Conservation (phyloP, 441 rosid species). For the Pelargonium citronellum region DNA sequence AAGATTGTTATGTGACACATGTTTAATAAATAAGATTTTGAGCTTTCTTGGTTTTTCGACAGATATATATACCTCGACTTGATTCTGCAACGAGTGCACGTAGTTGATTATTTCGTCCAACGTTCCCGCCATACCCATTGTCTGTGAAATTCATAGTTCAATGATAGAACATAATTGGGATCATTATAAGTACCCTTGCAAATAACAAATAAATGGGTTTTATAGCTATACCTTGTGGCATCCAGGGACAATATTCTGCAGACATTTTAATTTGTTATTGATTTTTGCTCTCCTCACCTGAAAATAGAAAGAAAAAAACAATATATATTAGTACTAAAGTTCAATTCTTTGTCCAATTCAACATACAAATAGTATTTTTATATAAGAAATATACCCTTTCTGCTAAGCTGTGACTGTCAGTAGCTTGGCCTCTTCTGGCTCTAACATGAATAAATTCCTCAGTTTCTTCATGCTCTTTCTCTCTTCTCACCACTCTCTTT, state of each 20-base stretch:
- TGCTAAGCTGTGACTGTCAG: slow-evolving; percentile 55
- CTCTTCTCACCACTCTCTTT: slow-evolving; percentile 28
- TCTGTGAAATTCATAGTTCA: slow-evolving; percentile 31
- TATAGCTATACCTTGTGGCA: slow-evolving; percentile 42
- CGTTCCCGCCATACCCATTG: slow-evolving; percentile 67
- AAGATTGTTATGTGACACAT: neutral
- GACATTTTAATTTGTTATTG: slow-evolving; percentile 43
- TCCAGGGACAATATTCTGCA: slow-evolving; percentile 55
- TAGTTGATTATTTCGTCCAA: slow-evolving; percentile 59
- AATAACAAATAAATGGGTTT: neutral
- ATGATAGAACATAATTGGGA: neutral
- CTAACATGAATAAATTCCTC: slow-evolving; percentile 45
- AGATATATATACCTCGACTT: slow-evolving; percentile 45
- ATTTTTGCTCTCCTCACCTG: slow-evolving; percentile 59
- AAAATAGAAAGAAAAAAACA: slow-evolving; percentile 5
- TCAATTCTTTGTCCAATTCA: neutral
- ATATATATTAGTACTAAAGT: neutral
- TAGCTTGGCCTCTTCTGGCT: slow-evolving; percentile 57
- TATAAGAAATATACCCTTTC: slow-evolving; percentile 38
- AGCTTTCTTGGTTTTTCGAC: neutral
- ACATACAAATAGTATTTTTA: neutral
- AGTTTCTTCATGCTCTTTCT: slow-evolving; percentile 12
- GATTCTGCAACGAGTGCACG: slow-evolving; percentile 57
- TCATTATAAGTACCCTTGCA: neutral
- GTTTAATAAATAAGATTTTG: neutral